These are phyloP conservation scores for Penicillium cataractarum DNA, from an alignment of 495 filamentous ascomycete species.

Conservation along the genomic window DNA sequence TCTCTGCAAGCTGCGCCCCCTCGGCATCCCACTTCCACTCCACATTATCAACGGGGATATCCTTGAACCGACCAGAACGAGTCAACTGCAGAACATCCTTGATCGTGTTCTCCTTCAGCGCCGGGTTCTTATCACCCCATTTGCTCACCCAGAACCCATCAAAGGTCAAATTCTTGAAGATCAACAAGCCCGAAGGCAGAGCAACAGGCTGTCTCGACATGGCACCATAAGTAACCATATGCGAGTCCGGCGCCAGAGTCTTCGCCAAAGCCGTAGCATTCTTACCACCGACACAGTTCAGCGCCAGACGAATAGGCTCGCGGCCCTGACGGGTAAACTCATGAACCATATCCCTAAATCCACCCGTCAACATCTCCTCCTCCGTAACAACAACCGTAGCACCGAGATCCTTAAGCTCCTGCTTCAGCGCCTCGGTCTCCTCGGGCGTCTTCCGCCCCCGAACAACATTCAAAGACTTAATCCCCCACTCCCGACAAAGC, in stretches of 20 bases:
- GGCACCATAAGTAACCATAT: slow-evolving; percentile 91
- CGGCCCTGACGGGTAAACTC: slow-evolving; percentile 69
- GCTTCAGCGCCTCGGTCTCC: slow-evolving; percentile 67
- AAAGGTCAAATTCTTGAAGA: slow-evolving; percentile 87
- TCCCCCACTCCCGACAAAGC: slow-evolving; percentile 78
- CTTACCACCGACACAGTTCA: slow-evolving; percentile 97
- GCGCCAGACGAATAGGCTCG: slow-evolving; percentile 70
- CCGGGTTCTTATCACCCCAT: slow-evolving; percentile 79
- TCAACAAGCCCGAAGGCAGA: slow-evolving; percentile 76
- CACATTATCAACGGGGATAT: slow-evolving; percentile 77
- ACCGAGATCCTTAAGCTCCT: slow-evolving; percentile 69
- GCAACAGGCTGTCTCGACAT: slow-evolving; percentile 86
- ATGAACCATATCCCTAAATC: slow-evolving; percentile 64
- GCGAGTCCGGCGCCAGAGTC: slow-evolving; percentile 62
- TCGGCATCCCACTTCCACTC: slow-evolving; percentile 81
- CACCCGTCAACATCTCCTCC: slow-evolving; percentile 66
- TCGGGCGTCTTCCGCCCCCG: slow-evolving; percentile 63
- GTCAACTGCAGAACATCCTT: slow-evolving; percentile 78
- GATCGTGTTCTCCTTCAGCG: slow-evolving; percentile 76
- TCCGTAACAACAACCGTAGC: slow-evolving; percentile 86
- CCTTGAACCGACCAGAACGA: slow-evolving; percentile 74
- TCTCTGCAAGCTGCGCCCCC: slow-evolving; percentile 59
- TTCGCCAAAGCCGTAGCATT: slow-evolving; percentile 73
- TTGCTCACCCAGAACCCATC: slow-evolving; percentile 92
- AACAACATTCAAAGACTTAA: slow-evolving; percentile 85